Conservation (phyloP, 257 asterid genomes). For the Fraxinus pennsylvanica region DNA sequence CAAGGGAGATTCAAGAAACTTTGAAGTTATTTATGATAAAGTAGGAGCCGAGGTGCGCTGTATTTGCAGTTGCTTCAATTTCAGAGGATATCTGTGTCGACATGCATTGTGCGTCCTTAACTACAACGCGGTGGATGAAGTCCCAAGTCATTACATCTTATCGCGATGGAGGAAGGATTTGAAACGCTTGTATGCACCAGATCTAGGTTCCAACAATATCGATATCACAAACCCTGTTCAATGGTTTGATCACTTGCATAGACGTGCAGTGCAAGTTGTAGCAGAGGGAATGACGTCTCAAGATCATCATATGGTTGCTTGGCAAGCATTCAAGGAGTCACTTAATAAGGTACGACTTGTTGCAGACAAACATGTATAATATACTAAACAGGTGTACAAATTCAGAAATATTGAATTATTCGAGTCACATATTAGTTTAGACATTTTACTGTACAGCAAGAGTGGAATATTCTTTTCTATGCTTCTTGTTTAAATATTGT, state of each 20-base stretch:
- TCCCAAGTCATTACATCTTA: slow-evolving; percentile 43
- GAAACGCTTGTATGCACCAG: slow-evolving; percentile 38
- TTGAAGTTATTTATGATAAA: slow-evolving; percentile 54
- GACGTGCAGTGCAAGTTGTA: slow-evolving; percentile 55
- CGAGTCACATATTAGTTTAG: not conserved
- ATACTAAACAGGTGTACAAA: not conserved
- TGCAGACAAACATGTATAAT: slow-evolving; percentile 34
- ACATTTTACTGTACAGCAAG: slow-evolving; percentile 27
- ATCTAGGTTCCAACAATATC: slow-evolving; percentile 41
- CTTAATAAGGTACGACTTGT: slow-evolving; percentile 51
- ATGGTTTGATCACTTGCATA: slow-evolving; percentile 49
- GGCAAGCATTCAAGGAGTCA: slow-evolving; percentile 52
- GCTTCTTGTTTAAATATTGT: no score
- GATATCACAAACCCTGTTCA: slow-evolving; percentile 54
- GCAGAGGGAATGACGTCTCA: slow-evolving; percentile 49
- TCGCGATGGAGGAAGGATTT: slow-evolving; percentile 63
- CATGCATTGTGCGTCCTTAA: slow-evolving; percentile 48
- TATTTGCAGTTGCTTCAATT: slow-evolving; percentile 51
- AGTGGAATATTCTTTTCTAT: not conserved
- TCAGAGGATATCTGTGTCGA: slow-evolving; percentile 49
- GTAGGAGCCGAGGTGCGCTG: slow-evolving; percentile 53
- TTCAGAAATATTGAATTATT: not conserved
- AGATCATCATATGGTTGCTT: slow-evolving; percentile 50
- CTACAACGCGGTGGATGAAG: slow-evolving; percentile 41
- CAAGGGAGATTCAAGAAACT: slow-evolving; percentile 34